Evolutionary conservation across 148 eudicot species (phyloP), one percentile per base, ranked within the genome.

Genomic region (Arbutus unedo): DNA sequence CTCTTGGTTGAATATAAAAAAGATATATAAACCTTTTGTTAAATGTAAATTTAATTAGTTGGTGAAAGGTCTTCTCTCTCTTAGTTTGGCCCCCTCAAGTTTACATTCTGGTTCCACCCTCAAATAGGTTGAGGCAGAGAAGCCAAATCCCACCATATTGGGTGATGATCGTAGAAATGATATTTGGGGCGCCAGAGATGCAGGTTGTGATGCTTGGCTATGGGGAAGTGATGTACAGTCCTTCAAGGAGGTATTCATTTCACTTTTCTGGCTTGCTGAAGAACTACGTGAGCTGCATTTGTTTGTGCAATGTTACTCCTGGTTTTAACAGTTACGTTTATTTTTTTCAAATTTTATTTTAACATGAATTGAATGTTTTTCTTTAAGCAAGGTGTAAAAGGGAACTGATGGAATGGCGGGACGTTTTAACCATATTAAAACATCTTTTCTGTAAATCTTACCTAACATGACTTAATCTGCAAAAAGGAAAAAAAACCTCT

Each of bases 121-220:
- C 80, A 50, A 73, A 82, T 87, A 96, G 99, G 98, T 96, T 80
- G 92, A 89, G 86, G 99, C 99, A 64, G 99, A 96, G 90, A 96
- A 96, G 90, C 99, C 99, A 68, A 96, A 96, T 86, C 99, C 99
- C 4, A 96, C 86, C 5, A 96, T 96, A 75, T 96, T 96, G 38
- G 99, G 99, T 38, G 99, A 96, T 89, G 99, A 96, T 76, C 95
- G 99, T 74, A 88, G 99, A 83, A 96, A 96, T 77, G 99, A 96
- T 81, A 81, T 96, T 82, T 96, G 99, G 99, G 99, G 99, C 66
- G 99, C 99, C 71, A 85, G 99, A 83, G 99, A 92, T 86, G 99
- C 99, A 25, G 99, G 99, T 71, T 94, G 96, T 88, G 99, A 96
- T 85, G 98, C 97, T 81, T 96, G 99, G 99, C 94, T 96, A 38